phyloP scores from a whole-genome alignment of 106 monocot genomes.

The Phalaenopsis aphrodite region DNA sequence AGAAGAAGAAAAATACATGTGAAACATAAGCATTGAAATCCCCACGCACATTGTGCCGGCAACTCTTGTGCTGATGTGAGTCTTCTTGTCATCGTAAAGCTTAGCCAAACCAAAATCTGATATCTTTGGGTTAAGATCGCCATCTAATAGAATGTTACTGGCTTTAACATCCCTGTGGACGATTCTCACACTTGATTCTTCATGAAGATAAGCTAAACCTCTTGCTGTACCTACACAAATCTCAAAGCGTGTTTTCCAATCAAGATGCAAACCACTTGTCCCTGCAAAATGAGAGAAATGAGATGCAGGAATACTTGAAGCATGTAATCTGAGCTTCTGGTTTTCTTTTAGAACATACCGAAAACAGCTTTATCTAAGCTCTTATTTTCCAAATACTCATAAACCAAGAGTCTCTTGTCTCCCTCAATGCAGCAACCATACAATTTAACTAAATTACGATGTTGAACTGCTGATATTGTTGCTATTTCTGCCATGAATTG shows the following conservation, averaged over 20 bases:
- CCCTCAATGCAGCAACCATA: slow-evolving; percentile 87
- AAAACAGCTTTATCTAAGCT: slow-evolving; percentile 85
- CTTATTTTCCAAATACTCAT: slow-evolving; percentile 66
- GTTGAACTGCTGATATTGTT: slow-evolving; percentile 82
- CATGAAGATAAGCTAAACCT: slow-evolving; percentile 32
- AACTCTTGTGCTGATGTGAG: slow-evolving; percentile 86
- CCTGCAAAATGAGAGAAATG: slow-evolving; percentile 22
- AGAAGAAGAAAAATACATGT: not conserved
- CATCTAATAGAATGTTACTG: slow-evolving; percentile 71
- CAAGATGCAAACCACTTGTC: slow-evolving; percentile 30
- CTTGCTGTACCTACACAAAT: slow-evolving; percentile 75
- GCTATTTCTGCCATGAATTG: slow-evolving; percentile 86
- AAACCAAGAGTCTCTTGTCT: slow-evolving; percentile 58
- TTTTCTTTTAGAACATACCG: slow-evolving; percentile 26
- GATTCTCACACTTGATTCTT: slow-evolving; percentile 37
- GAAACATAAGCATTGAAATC: not conserved
- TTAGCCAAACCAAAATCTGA: slow-evolving; percentile 86
- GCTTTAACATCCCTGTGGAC: slow-evolving; percentile 83
- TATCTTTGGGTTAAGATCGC: slow-evolving; percentile 60
- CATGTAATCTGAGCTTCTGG: not conserved
- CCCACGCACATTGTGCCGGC: slow-evolving; percentile 79
- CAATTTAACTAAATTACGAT: slow-evolving; percentile 71
- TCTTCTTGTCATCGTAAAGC: slow-evolving; percentile 63
- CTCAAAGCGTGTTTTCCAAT: slow-evolving; percentile 69
- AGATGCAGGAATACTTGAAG: no score